Conservation (phyloP, 768 basidiomycete genomes). For the Boletus vermiculosoides region DNA sequence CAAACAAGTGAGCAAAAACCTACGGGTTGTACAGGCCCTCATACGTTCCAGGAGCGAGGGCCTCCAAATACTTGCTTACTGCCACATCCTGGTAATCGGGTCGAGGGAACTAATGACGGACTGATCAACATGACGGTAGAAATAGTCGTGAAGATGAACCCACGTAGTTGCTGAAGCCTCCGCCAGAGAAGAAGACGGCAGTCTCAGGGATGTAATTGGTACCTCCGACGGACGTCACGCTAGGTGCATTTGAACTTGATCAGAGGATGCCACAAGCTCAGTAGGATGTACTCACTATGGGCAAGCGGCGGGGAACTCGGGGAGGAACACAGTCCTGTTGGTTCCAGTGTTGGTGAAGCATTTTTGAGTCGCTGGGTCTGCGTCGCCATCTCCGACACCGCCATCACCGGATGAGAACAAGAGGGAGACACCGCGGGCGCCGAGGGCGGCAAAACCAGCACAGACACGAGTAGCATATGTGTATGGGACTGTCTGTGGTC, state of each 20-base stretch:
- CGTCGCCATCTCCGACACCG: constrained; percentile 65
- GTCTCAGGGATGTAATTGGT: constrained; percentile 59
- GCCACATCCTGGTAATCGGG: constrained; percentile 52
- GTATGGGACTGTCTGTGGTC: constrained; percentile 46
- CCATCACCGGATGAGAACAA: constrained; percentile 65
- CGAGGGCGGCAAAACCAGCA: constrained; percentile 60
- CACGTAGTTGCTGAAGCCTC: constrained; percentile 72
- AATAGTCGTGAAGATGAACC: constrained; percentile 5
- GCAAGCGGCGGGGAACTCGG: constrained; percentile 60
- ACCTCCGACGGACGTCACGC: constrained; percentile 72
- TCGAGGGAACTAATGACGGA: constrained; percentile 42
- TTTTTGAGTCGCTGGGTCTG: constrained; percentile 48
- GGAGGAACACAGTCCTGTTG: constrained; percentile 53
- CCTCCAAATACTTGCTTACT: constrained; percentile 44
- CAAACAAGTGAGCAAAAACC: constrained; percentile 14
- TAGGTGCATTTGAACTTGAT: constrained; percentile 21
- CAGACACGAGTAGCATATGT: constrained; percentile 61
- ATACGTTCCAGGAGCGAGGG: constrained; percentile 48
- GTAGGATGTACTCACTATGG: constrained; percentile 42
- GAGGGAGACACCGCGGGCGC: constrained; percentile 63
- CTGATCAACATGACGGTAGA: constrained; percentile 5
- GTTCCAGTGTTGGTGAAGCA: constrained; percentile 61
- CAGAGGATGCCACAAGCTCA: background rate
- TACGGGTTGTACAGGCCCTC: constrained; percentile 60
- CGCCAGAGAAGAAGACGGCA: constrained; percentile 62